Evolutionary conservation across 2,329 filamentous ascomycete species (phyloP), one percentile per base, ranked within the genome.

Genomic region (Xylariales sp.): DNA sequence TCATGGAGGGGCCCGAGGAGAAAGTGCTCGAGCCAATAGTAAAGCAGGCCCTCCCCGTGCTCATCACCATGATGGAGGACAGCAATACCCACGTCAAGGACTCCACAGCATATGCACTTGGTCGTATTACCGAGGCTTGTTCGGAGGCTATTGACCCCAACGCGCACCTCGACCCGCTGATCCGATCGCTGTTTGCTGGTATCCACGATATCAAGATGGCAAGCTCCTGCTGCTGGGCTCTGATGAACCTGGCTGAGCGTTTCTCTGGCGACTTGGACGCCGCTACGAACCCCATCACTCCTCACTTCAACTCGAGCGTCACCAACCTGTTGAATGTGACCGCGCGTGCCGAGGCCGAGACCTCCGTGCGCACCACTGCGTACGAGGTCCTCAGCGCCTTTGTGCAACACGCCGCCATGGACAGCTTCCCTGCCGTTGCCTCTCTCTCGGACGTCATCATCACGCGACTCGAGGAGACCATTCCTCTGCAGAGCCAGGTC

Each of bases 371-470:
- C 52, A 97, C 91, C 44, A 94, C 93, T 40, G 88, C 93, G 7
- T 98, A 98, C 61, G 93, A 98, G 64, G 93, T 98, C 16, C 80
- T 98, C 45, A 95, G 94, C 66, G 83, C 89, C 1, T 98, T 97
- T 55, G 87, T 97, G 40, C 85, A 85, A 58, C 95, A 94, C 60
- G 80, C 91, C 41, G 93, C 90, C 18, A 84, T 84, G 45, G 89
- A 96, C 57, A 94, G 86, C 61, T 73, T 96, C 53, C 73, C 75
- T 34, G 76, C 90, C 46, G 81, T 98, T 56, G 90, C 84, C 19
- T 81, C 81, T 28, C 76, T 98, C 14, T 93, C 88, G 4, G 84
- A 88, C 45, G 86, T 97, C 42, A 86, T 96, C 51, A 79, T 98
- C 47, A 86, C 94, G 69, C 86, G 93, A 45, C 74, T 98, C 20